Percentiles rank a stretch among this genome's conserved stretches.
Conservation (phyloP, 176 grass and related monocot genomes). For the Thinopyrum elongatum region DNA sequence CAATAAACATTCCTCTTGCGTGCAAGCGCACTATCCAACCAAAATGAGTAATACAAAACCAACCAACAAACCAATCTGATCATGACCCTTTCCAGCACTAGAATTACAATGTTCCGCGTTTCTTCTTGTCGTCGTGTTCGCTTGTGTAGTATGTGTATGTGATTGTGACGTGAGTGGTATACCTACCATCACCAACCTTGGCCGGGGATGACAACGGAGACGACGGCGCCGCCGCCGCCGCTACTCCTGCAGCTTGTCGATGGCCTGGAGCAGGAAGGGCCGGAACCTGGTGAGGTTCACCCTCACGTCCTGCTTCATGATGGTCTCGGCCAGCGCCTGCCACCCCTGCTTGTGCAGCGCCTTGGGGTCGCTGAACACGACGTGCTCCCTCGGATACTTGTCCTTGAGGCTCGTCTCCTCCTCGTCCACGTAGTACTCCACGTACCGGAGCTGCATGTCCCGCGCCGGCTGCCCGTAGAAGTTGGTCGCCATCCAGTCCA, state of each 20-base stretch:
- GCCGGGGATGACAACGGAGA: not conserved
- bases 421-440: constrained; percentile 9
- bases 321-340: constrained; percentile 38
- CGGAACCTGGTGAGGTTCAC: constrained; percentile 63
- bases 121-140: too few relatives aligned
- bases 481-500: constrained; percentile 11
- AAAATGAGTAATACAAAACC: too few relatives aligned
- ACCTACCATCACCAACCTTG: not conserved
- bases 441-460: constrained; percentile 5
- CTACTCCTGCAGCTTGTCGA: constrained; percentile 65
- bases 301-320: constrained; percentile 88
- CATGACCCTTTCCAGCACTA: too few relatives aligned
- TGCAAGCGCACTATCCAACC: too few relatives aligned
- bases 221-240: not conserved
- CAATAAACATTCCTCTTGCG: too few relatives aligned
- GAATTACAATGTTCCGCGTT: too few relatives aligned
- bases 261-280: constrained; percentile 41
- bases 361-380: constrained; percentile 58
- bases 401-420: constrained; percentile 29
- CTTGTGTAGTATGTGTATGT: too few relatives aligned
- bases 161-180: not conserved
- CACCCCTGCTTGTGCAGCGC: constrained; percentile 58
- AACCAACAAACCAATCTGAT: too few relatives aligned
- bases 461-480: constrained; percentile 6
- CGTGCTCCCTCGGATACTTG: constrained; percentile 55